Base-by-base conservation (phyloP, 176 grass and related monocot species). In the Phoenix dactylifera region DNA sequence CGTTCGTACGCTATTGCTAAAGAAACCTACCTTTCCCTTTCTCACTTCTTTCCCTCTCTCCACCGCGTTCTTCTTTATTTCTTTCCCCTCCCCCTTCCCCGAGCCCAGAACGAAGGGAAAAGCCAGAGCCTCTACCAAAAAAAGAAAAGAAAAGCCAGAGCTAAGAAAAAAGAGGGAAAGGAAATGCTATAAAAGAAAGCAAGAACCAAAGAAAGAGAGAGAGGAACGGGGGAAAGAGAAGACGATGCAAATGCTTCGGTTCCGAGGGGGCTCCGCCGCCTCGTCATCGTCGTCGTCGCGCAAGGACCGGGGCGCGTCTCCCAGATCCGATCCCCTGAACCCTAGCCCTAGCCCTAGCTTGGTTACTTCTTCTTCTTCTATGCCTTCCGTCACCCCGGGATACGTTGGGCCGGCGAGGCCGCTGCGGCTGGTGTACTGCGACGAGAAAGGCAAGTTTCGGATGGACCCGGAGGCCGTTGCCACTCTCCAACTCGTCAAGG, bases 381-480 rank as follows among this genome's bases (percentile, higher is more conserved):
- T 68, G 10, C 58, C 67, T 24, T 63, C 58, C 74, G 69, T 44
- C 4, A 53, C 26, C 1, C 63, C 57, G 18, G 80, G 68, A 10
- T 57, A 65, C 14, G 26, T 52, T 10, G 76, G 58, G 24, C 55
- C 72, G 16, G 84, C 72, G 6, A 71, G 77, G 62, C 86, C 81
- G 26, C 74, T 89, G 72, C 65, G 86, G 18, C 66, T 89, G 57
- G 86, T 85, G 66, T 89, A 85, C 77, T 89, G 81, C 75, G 86
- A 85, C 51, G 86, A 58, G 55, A 76, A 63, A 22, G 86, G 86
- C 4, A 75, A 53, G 70, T 89, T 89, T 75, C 76, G 75, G 64
- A 80, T 89, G 63, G 86, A 89, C 70, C 77, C 86, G 16, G 86
- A 89, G 81, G 86, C 86, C 16, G 66, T 89, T 17, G 65, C 81